Evolutionary conservation across 805 yeast genomes (phyloP), one percentile per base, ranked within the genome.

Genomic region (Clavispora carvajalis): DNA sequence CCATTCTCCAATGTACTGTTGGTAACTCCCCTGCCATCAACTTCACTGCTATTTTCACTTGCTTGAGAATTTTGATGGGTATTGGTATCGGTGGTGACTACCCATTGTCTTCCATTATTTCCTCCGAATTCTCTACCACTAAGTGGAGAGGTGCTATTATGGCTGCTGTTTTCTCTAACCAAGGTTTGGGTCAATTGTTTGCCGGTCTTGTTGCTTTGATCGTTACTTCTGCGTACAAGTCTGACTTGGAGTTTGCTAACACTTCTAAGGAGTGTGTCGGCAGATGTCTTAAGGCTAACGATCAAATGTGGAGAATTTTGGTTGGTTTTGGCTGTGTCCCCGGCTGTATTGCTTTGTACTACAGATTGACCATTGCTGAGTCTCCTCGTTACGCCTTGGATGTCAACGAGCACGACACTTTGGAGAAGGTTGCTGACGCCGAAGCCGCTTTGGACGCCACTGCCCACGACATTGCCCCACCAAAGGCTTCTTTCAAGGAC

Each of bases 21-120:
- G 96, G 95, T 56, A 55, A 63, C 8, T 77, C 95, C 19, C 76
- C 85, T 19, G 93, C 82, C 49, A 67, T 87, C 45, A 74, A 72
- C 57, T 83, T 87, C 56, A 77, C 79, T 41, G 95, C 93, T 33
- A 73, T 86, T 38, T 72, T 89, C 47, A 67, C 82, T 9, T 80
- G 83, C 57, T 82, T 80, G 69, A 84, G 96, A 79, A 81, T 88
- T 51, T 58, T 88, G 48, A 83, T 82, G 87, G 96, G 96, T 74
- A 82, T 89, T 55, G 96, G 96, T 79, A 89, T 88, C 54, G 96
- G 96, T 72, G 96, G 96, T 76, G 96, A 88, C 71, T 88, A 88
- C 64, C 96, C 96, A 52, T 74, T 89, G 57, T 86, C 95, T 13
- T 86, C 95, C n/a, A 83, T 88, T 62, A 88, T 88, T 51, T 83